Conservation (phyloP, 345 rosid species). For the Psidium guajava region DNA sequence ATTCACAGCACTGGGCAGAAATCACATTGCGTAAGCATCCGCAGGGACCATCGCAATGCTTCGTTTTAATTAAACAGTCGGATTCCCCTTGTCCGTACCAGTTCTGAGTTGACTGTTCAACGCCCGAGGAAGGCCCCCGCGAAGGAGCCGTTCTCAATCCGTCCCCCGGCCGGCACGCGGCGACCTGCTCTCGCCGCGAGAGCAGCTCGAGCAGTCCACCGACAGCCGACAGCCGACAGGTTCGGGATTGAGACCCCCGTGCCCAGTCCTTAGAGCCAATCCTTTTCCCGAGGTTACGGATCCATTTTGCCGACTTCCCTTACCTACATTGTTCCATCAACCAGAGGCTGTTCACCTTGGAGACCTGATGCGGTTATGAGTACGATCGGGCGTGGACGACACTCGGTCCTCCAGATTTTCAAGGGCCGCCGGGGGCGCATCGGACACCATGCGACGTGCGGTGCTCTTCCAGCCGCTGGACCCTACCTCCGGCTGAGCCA, state of each 20-base stretch:
- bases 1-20: too few relatives aligned
- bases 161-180: background rate
- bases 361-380: constrained; percentile 14
- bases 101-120: background rate
- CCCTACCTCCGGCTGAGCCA: background rate
- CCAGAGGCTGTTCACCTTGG: constrained; percentile 3
- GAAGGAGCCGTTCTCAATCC: background rate
- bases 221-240: background rate
- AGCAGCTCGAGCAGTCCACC: background rate
- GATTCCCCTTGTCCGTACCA: background rate
- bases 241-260: background rate
- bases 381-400: constrained; percentile 2
- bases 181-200: background rate
- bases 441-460: background rate
- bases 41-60: background rate
- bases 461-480: background rate
- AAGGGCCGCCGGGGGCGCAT: background rate
- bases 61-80: background rate
- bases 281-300: background rate
- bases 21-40: too few relatives aligned
- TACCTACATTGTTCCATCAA: background rate
- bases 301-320: background rate
- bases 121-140: background rate
- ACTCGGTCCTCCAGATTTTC: constrained; percentile 10
- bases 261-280: background rate